A percentile compares a stretch with the other conserved stretches of the same genome.
Evolutionary conservation across 1,284 basidiomycete species (phyloP).

Genomic region (Pseudomicrostroma phylloplanum): DNA sequence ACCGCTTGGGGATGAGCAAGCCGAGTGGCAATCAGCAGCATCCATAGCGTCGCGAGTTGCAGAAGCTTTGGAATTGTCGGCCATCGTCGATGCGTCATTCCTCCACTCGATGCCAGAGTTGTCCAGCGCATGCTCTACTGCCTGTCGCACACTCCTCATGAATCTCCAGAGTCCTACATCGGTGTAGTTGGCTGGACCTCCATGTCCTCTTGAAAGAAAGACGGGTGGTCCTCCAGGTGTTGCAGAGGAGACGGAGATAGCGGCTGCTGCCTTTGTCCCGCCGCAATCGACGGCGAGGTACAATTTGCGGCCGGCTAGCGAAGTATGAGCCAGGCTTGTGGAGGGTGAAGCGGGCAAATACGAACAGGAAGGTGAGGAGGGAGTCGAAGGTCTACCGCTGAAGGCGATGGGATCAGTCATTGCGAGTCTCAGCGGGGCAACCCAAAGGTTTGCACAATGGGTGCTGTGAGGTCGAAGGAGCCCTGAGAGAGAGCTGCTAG

Average conservation of each 20-base stretch:
- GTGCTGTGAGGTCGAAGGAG: no score
- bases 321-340: background rate
- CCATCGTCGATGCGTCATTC: background rate
- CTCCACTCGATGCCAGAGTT: background rate
- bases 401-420: no score
- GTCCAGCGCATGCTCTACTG: slow-evolving; percentile 17
- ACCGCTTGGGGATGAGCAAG: background rate
- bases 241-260: slow-evolving; percentile 13
- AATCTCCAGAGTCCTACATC: slow-evolving; percentile 16
- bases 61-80: background rate
- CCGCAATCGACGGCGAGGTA: slow-evolving; percentile 35
- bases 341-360: background rate
- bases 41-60: no score
- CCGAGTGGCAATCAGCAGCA: background rate
- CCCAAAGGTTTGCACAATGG: no score
- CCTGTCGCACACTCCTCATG: slow-evolving; percentile 13
- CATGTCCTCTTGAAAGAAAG: slow-evolving; percentile 16
- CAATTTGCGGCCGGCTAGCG: slow-evolving; percentile 10
- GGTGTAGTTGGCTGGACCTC: slow-evolving; percentile 26
- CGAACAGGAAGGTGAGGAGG: no score
- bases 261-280: slow-evolving; percentile 26
- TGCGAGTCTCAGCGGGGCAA: no score
- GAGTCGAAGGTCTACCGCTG: no score
- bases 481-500: no score
- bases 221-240: background rate